These are phyloP conservation scores for Jackrogersella minutella DNA, from an alignment of 495 filamentous ascomycete genomes.

Conservation along the genomic window DNA sequence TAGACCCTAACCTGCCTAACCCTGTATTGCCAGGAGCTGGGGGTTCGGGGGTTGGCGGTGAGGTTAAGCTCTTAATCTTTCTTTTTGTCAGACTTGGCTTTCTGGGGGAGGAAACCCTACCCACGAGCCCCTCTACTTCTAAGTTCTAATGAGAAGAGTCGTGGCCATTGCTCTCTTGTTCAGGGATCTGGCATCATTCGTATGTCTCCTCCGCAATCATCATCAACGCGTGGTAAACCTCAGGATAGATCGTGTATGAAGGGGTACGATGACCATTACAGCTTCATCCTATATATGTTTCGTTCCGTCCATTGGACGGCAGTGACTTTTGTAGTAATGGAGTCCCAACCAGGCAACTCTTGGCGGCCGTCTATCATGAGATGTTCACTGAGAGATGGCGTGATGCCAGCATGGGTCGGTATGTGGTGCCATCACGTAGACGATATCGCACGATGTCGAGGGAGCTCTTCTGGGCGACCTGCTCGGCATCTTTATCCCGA, in stretches of 20 bases:
- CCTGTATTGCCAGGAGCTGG: background rate
- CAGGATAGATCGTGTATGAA: background rate
- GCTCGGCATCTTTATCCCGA: constrained; percentile 27
- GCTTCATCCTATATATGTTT: constrained; percentile 27
- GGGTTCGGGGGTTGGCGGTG: constrained; percentile 1
- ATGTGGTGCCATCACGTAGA: constrained; percentile 30
- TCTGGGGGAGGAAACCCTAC: constrained; percentile 20
- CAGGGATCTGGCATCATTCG: constrained; percentile 3
- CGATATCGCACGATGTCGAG: constrained; percentile 27
- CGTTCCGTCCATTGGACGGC: constrained; percentile 20
- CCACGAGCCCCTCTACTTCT: constrained; percentile 20
- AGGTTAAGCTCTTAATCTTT: constrained; percentile 14
- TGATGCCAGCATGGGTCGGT: constrained; percentile 33
- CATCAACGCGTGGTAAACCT: background rate
- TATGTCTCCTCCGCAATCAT: constrained; percentile 12
- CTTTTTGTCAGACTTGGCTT: constrained; percentile 20
- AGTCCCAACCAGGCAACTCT: constrained; percentile 28
- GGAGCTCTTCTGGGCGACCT: constrained; percentile 14
- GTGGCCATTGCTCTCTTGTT: background rate
- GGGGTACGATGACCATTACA: background rate
- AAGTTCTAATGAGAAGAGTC: background rate
- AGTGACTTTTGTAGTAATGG: constrained; percentile 16
- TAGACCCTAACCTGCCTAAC: too few relatives aligned
- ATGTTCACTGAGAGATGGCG: constrained; percentile 14
- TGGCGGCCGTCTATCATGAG: constrained; percentile 33